phyloP scores from a whole-genome alignment of 192 early-diverging fungal genomes.

The Spizellomyces punctatus region DNA sequence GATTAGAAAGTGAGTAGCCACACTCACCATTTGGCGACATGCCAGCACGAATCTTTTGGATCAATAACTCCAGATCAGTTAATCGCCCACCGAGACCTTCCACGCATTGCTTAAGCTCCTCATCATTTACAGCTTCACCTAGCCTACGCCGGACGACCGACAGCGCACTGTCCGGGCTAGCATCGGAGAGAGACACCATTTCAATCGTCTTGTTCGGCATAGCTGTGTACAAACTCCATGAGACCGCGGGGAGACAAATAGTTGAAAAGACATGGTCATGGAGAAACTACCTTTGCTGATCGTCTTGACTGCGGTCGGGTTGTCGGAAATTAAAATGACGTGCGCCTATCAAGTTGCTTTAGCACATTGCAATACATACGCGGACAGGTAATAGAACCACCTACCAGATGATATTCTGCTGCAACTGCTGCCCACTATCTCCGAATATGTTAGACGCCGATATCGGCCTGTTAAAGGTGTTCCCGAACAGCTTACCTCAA shows the following conservation, averaged over 20 bases:
- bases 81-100: conserved; percentile 84
- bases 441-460: not conserved
- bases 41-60: conserved; percentile 85
- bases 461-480: not conserved
- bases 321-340: conserved; percentile 85
- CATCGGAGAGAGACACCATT: conserved; percentile 69
- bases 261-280: not conserved
- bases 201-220: conserved; percentile 74
- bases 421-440: conserved; percentile 63
- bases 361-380: not conserved
- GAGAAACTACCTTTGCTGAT: conserved; percentile 65
- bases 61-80: conserved; percentile 85
- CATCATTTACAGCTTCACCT: conserved; percentile 3
- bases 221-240: conserved; percentile 35
- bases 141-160: conserved; percentile 60
- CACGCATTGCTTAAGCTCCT: conserved; percentile 48
- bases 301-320: conserved; percentile 59
- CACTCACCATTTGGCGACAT: conserved; percentile 56
- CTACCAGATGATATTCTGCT: conserved; percentile 72
- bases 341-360: conserved; percentile 57
- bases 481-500: conserved; percentile 51
- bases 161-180: conserved; percentile 62
- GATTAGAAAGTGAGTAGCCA: not conserved
- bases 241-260: no score
- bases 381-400: not conserved